Conservation (phyloP, 1,139 yeast genomes). For the Taphrina wiesneri region DNA sequence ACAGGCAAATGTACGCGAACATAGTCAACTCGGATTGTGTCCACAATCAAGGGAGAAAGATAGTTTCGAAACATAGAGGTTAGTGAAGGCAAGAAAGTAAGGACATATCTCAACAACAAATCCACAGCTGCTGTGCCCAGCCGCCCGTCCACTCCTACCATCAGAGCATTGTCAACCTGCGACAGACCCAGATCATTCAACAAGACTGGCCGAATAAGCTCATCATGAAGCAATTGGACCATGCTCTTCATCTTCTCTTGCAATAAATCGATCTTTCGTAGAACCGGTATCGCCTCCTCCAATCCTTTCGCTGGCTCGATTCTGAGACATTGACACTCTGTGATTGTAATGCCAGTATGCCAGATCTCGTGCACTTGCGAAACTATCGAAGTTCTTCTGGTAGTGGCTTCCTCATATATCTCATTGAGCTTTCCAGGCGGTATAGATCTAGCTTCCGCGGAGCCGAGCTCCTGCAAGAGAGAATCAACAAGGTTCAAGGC, state of each 20-base stretch:
- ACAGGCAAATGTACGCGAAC: constrained; percentile 3
- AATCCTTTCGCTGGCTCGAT: neutral
- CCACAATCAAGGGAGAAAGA: neutral
- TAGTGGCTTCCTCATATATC: neutral
- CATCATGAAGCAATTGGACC: neutral
- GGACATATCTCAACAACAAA: neutral
- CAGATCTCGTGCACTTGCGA: neutral
- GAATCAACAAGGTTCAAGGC: neutral
- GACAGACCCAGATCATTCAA: neutral
- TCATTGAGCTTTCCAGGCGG: neutral
- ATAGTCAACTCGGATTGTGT: neutral
- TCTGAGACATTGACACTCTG: neutral
- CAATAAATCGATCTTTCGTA: neutral
- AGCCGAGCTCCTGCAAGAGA: neutral
- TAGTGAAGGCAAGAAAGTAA: neutral
- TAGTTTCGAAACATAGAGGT: neutral
- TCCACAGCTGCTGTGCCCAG: neutral
- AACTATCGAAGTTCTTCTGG: neutral
- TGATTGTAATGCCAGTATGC: neutral
- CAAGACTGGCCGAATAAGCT: neutral
- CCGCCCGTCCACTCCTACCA: neutral
- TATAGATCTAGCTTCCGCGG: neutral
- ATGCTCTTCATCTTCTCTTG: neutral
- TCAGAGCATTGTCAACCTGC: neutral
- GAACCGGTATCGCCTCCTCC: neutral